phyloP scores from a whole-genome alignment of 345 rosid species.

The Aethionema arabicum region DNA sequence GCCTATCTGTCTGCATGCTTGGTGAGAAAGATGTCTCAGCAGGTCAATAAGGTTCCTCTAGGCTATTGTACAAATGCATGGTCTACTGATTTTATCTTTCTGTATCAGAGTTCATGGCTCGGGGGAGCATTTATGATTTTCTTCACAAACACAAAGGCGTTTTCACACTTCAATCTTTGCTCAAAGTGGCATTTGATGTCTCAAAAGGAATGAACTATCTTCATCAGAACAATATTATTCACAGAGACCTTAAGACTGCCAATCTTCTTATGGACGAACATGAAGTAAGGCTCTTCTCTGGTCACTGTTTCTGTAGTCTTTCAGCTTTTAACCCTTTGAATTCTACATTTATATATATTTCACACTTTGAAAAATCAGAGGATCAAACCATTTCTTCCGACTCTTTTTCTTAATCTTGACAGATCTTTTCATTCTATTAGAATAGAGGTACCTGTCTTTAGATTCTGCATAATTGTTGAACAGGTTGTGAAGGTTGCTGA shows the following conservation, averaged over 20 bases:
- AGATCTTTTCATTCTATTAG: background rate
- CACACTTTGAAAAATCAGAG: no score
- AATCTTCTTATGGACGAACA: conserved; percentile 99
- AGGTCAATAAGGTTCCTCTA: conserved; percentile 20
- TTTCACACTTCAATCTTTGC: conserved; percentile 72
- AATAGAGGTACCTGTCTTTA: conserved; percentile 3
- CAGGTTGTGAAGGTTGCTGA: conserved; percentile 98
- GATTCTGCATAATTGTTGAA: conserved; percentile 2
- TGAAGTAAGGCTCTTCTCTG: conserved; percentile 56
- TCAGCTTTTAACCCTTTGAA: background rate
- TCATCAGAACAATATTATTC: conserved; percentile 94
- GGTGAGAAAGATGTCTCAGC: conserved; percentile 15
- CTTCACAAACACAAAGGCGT: conserved; percentile 83
- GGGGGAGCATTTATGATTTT: conserved; percentile 85
- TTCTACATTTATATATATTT: background rate
- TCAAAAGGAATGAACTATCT: conserved; percentile 97
- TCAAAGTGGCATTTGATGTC: conserved; percentile 81
- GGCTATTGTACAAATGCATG: conserved; percentile 8
- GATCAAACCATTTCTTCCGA: no score
- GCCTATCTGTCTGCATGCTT: conserved; percentile 2
- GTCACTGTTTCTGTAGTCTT: background rate
- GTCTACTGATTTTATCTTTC: conserved; percentile 24
- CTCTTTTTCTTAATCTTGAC: background rate
- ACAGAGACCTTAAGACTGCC: conserved; percentile 94
- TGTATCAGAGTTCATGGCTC: conserved; percentile 86